Percentiles rank a stretch among this genome's conserved stretches.
These are phyloP conservation scores for Penicillium desertorum DNA, from an alignment of 495 filamentous ascomycete species.

Conservation along the genomic window DNA sequence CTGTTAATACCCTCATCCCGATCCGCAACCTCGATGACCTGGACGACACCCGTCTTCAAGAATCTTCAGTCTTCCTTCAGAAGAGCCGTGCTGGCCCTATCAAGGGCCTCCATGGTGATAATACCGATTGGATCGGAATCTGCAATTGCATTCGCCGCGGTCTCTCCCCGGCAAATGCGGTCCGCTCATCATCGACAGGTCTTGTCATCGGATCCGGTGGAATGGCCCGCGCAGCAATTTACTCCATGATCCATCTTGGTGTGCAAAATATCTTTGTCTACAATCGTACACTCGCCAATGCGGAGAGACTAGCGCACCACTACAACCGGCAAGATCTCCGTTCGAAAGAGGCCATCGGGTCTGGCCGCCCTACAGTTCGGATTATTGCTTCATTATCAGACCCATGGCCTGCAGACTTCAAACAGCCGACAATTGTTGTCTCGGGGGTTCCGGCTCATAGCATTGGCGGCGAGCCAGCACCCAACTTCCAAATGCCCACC, in stretches of 20 bases:
- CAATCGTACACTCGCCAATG: conserved; percentile 62
- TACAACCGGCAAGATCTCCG: conserved; percentile 56
- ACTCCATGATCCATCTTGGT: conserved; percentile 73
- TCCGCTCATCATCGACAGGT: conserved; percentile 64
- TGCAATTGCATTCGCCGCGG: conserved; percentile 65
- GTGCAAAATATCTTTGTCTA: conserved; percentile 72
- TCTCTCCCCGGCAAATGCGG: conserved; percentile 73
- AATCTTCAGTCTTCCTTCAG: conserved; percentile 51
- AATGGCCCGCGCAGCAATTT: conserved; percentile 78
- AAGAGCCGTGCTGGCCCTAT: conserved; percentile 63
- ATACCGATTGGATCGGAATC: conserved; percentile 84
- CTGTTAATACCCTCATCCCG: conserved; percentile 74
- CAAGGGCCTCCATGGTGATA: conserved; percentile 71
- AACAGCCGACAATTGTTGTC: conserved; percentile 70
- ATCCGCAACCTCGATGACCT: conserved; percentile 57
- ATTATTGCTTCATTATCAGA: conserved; percentile 56
- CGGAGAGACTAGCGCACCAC: conserved; percentile 63
- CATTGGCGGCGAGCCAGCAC: conserved; percentile 58
- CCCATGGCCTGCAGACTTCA: conserved; percentile 61
- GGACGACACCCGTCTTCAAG: conserved; percentile 35
- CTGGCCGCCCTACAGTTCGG: conserved; percentile 43
- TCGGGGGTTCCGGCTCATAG: conserved; percentile 71
- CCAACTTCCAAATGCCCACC: conserved; percentile 67
- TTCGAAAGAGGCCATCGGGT: conserved; percentile 18
- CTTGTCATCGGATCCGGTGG: conserved; percentile 77